Evolutionary conservation across 148 eudicot species (phyloP).

Genomic region (Rhododendron simsii): DNA sequence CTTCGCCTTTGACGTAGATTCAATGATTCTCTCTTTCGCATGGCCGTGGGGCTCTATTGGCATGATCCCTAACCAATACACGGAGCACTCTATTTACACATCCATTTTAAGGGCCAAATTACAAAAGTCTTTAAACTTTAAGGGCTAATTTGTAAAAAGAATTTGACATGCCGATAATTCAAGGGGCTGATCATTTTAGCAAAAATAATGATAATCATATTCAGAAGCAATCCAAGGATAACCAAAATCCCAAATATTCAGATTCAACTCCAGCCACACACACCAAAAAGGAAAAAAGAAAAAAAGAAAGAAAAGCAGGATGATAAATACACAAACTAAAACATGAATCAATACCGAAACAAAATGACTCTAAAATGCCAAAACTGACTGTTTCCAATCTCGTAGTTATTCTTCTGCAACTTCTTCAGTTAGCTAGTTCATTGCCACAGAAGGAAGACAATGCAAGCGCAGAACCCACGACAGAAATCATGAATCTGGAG

Average conservation of each 20-base stretch:
- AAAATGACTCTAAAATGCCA: neutral
- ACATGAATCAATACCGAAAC: neutral
- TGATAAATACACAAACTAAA: slow-evolving; percentile 4
- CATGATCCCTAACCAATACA: no score
- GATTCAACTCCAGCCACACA: neutral
- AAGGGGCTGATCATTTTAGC: no score
- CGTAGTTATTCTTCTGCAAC: slow-evolving; percentile 8
- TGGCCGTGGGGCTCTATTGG: no score
- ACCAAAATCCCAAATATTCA: slow-evolving; percentile 3
- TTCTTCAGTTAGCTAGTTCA: neutral
- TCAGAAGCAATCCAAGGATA: neutral
- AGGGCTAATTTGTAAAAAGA: no score
- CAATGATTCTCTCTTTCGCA: no score
- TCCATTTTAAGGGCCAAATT: no score
- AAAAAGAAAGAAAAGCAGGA: neutral
- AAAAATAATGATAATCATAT: no score
- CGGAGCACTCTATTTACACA: no score
- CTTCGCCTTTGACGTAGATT: no score
- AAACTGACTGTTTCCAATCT: slow-evolving; percentile 8
- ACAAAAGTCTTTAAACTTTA: no score
- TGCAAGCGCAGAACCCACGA: neutral
- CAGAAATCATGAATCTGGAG: neutral
- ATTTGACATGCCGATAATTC: no score
- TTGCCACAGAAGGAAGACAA: slow-evolving; percentile 6
- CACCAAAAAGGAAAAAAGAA: neutral